Percentiles rank a stretch among this genome's conserved stretches.
phyloP scores from a whole-genome alignment of 345 rosid genomes.

The Syzygium aqueum region DNA sequence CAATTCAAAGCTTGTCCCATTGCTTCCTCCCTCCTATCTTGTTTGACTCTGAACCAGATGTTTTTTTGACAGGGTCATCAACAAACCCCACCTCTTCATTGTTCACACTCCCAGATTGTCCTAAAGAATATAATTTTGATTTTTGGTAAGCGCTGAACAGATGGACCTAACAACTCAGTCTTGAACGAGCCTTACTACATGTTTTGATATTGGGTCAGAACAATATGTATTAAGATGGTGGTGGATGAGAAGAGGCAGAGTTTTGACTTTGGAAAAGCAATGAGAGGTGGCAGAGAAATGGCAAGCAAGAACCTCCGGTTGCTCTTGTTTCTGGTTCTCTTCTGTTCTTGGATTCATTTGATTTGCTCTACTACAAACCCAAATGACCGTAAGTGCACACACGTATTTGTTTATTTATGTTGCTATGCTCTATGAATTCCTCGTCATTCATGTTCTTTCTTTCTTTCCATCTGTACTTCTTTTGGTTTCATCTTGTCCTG shows the following conservation, averaged over 20 bases:
- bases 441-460: background rate
- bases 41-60: background rate
- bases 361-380: conserved; percentile 15
- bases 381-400: conserved; percentile 14
- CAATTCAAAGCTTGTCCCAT: background rate
- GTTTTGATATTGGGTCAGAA: background rate
- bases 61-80: background rate
- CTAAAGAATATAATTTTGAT: background rate
- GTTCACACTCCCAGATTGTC: background rate
- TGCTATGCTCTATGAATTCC: background rate
- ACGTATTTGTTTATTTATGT: background rate
- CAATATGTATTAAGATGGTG: background rate
- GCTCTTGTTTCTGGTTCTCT: conserved; percentile 8
- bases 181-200: background rate
- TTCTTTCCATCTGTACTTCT: background rate
- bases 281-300: background rate
- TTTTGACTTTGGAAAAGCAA: background rate
- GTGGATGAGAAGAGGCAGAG: background rate
- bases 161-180: background rate
- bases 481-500: background rate
- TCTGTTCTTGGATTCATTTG: conserved; percentile 3
- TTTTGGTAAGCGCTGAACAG: background rate
- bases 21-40: background rate
- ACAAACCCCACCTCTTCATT: background rate
- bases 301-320: conserved; percentile 4